A percentile compares a stretch with the other conserved stretches of the same genome.
These are phyloP conservation scores for Straminergon stramineum DNA, from an alignment of 225 moss, liverwort and hornwort genomes.

Conservation along the genomic window DNA sequence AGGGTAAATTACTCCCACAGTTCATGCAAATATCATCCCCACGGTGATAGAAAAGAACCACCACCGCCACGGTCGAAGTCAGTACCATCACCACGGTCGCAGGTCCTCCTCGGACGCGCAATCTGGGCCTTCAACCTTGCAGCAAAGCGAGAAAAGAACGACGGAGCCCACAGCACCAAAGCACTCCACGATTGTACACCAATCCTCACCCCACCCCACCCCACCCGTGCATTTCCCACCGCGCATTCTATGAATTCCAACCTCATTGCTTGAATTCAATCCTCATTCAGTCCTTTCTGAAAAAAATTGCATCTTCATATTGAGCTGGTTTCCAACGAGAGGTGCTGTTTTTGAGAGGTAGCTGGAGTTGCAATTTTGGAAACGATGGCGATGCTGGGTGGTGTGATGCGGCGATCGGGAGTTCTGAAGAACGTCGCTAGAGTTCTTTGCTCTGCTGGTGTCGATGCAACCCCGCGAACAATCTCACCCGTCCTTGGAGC, in stretches of 20 bases:
- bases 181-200: background rate
- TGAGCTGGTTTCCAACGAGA: background rate
- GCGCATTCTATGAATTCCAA: background rate
- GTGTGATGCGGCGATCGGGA: constrained; percentile 19
- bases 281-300: background rate
- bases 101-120: background rate
- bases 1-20: background rate
- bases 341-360: background rate
- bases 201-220: background rate
- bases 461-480: background rate
- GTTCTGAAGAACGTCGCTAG: constrained; percentile 5
- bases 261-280: background rate
- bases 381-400: constrained; percentile 24
- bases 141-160: background rate
- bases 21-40: background rate
- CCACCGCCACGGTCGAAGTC: background rate
- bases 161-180: background rate
- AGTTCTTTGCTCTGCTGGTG: constrained; percentile 5
- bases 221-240: background rate
- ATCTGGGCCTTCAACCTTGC: background rate
- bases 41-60: background rate
- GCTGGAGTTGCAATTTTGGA: background rate
- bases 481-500: background rate
- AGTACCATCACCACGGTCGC: background rate
- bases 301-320: no score